Conservation (phyloP, 164 flowering plant species). For the Macadamia integrifolia region DNA sequence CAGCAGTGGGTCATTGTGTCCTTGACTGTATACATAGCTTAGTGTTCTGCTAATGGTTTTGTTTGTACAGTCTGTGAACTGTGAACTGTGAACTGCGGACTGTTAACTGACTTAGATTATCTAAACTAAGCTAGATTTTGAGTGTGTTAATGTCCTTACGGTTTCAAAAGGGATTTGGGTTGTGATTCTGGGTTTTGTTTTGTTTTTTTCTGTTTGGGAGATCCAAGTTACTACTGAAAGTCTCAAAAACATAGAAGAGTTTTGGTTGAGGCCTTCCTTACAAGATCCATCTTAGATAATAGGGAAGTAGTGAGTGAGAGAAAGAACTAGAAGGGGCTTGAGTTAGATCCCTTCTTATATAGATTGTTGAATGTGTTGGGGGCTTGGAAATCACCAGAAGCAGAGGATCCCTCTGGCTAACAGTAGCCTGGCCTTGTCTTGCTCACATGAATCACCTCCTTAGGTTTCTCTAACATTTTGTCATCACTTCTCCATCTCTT, state of each 20-base stretch:
- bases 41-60: too few species aligned
- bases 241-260: background rate
- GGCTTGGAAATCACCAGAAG: too few species aligned
- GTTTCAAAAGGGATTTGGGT: conserved; percentile 25
- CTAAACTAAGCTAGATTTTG: conserved; percentile 2
- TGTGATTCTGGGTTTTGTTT: conserved; percentile 17
- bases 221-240: conserved; percentile 17
- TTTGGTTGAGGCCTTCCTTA: background rate
- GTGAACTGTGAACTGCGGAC: conserved; percentile 11
- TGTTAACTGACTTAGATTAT: too few species aligned
- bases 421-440: conserved; percentile 73
- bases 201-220: conserved; percentile 11
- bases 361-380: too few species aligned
- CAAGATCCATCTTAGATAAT: background rate
- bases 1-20: too few species aligned
- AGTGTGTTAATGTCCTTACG: conserved; percentile 5
- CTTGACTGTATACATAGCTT: too few species aligned
- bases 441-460: conserved; percentile 68
- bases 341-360: too few species aligned
- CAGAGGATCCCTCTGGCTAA: conserved; percentile 40
- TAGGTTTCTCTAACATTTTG: conserved; percentile 31
- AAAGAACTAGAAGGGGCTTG: too few species aligned
- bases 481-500: conserved; percentile 32
- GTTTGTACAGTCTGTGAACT: conserved; percentile 10
- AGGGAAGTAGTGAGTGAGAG: background rate